Evolutionary conservation across 306 rosid genomes (phyloP), one percentile per base, ranked within the genome.

Genomic region (Gleditsia sinensis): DNA sequence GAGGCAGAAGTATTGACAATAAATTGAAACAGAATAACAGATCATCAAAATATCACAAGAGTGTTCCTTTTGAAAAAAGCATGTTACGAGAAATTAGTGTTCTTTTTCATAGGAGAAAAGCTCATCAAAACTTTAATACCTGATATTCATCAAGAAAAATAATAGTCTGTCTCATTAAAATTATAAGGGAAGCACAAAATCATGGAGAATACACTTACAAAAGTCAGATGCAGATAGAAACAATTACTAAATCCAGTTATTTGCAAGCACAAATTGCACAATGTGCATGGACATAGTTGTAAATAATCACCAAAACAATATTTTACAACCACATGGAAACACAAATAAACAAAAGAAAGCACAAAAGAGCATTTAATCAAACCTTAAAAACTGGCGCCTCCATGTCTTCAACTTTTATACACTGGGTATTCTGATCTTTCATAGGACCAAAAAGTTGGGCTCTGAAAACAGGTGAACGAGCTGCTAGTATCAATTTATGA

Each of bases 401-500:
- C 69, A 87, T 80, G 46, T 84, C 91, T 75, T 87, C 89, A 36
- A 87, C 81, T 45, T 64, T 80, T 74, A 84, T 80, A 75, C 82
- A 67, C 39, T 30, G 75, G 20, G 87, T 77, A 32, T 84, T 87
- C 63, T 68, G 88, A 67, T 87, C 89, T 72, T 78, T 87, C 89
- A 87, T 82, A 7, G 91, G 91, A 75, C 91, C 91, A 80, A 80
- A 71, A 34, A 87, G 83, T 71, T 87, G 91, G 69, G 91, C 91
- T 74, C 84, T 68, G 69, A 87, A 84, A 9, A 87, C 91, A 40
- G 91, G 91, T 56, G 91, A 87, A 16, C 89, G 91, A 46, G 87
- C 87, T 25, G 89, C 88, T 60, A 87, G 72, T 24, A 87, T 75
- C 75, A 87, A 61, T 79, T 87, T 87, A 78, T 87, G 91, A 75